Base-by-base conservation (phyloP, 192 early-diverging fungal species). In the Umbelopsis ramanniana region DNA sequence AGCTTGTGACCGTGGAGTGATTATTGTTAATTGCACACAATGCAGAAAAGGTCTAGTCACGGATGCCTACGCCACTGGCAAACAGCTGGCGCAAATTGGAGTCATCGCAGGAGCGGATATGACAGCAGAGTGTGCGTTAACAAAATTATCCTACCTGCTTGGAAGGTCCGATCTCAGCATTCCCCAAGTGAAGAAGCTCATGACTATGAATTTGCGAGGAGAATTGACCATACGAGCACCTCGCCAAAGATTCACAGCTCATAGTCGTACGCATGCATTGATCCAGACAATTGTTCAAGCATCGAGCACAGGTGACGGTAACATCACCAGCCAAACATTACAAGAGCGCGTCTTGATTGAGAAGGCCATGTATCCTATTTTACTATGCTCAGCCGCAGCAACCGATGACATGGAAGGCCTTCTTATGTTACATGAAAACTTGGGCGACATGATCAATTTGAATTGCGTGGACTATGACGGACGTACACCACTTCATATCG, bases 1-100 rank as follows among this genome's bases (percentile, higher is more conserved):
- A 48, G 98, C 96, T 9, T 91, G 91, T 79, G 93, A 91, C 55
- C 90, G 95, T 21, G 98, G 98, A 11, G 94, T 98, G 7, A 93
- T 98, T 12, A 95, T 99, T 75, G 95, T 99, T 67, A 99, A 98
- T 74, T 96, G 95, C 63, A 93, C 97, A 12, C 97, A 96, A 81
- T 95, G 92, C 71, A 90, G 88, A 73, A 86, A 87, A 6, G 97
- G 95, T 6, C 80, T 93, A 33, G 97, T 99, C 3, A 95, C 94
- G 0, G 96, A 96, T 76, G 68, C 89, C 3, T 99, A 99, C 71
- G 94, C 93, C 9, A 96, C 96, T 0, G 95, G 95, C 10, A 94
- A 94, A 46, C 93, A 92, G 2, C 75, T 99, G 15, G 77, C 90
- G n/a, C 83, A 83, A 40, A 86, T 90, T 24, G 91, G 93, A 48